These are phyloP conservation scores for Dactylellina haptotyla DNA, from an alignment of 2,329 filamentous ascomycete species.

Conservation along the genomic window DNA sequence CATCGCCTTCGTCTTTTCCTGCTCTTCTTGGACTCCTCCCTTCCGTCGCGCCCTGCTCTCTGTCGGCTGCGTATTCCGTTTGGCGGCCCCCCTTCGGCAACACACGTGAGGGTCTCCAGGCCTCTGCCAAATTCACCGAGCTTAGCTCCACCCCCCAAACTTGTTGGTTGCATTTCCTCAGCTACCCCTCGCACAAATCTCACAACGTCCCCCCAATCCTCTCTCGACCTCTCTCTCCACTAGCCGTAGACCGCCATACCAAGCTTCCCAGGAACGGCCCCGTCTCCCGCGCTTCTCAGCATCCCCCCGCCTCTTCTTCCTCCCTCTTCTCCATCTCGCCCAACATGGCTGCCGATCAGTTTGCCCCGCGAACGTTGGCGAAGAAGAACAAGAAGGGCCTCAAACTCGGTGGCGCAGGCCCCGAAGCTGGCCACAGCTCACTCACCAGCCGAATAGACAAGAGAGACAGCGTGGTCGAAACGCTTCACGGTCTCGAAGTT, in stretches of 20 bases:
- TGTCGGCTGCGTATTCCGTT: conserved; percentile 45
- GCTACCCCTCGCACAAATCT: conserved; percentile 49
- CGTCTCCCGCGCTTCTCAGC: conserved; percentile 1
- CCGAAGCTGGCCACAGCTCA: conserved; percentile 62
- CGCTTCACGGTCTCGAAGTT: conserved; percentile 81
- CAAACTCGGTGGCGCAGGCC: conserved; percentile 77
- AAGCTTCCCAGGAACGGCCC: conserved; percentile 14
- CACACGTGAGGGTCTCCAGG: conserved; percentile 45
- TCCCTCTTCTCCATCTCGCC: neutral
- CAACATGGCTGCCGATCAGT: conserved; percentile 53
- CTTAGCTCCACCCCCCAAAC: conserved; percentile 51
- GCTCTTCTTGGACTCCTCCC: conserved; percentile 35
- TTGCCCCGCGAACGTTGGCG: conserved; percentile 76
- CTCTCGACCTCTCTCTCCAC: neutral
- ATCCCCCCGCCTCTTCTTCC: neutral
- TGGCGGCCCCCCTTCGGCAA: conserved; percentile 37
- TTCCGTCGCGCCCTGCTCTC: conserved; percentile 13
- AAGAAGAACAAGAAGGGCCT: conserved; percentile 99
- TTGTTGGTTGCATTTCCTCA: conserved; percentile 52
- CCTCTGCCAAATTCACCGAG: conserved; percentile 48
- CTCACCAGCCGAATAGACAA: conserved; percentile 75
- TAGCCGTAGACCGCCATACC: neutral
- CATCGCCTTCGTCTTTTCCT: conserved; percentile 32
- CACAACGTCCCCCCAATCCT: conserved; percentile 4
- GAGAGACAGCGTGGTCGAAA: conserved; percentile 68